phyloP scores from a whole-genome alignment of 1,284 basidiomycete species.

The Boletus mariae region DNA sequence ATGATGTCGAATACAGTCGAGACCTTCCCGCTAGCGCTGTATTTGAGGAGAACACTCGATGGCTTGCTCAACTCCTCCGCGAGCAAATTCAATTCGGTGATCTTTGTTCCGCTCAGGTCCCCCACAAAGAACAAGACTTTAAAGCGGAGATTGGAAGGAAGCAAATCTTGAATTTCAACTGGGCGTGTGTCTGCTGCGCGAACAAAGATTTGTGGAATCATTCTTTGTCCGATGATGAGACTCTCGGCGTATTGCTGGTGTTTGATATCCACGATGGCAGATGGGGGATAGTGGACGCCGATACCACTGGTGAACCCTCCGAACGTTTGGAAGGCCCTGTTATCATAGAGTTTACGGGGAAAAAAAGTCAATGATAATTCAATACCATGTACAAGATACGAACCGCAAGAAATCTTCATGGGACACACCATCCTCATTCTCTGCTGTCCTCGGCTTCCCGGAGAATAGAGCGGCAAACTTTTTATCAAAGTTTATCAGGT shows the following conservation, averaged over 20 bases:
- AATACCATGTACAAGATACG: slow-evolving; percentile 12
- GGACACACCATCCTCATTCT: slow-evolving; percentile 58
- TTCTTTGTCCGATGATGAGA: slow-evolving; percentile 56
- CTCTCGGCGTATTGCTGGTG: slow-evolving; percentile 43
- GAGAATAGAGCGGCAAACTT: slow-evolving; percentile 74
- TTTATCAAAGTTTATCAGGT: slow-evolving; percentile 80
- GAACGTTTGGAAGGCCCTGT: slow-evolving; percentile 56
- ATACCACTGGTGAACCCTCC: slow-evolving; percentile 62
- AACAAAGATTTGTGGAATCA: slow-evolving; percentile 56
- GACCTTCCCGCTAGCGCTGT: slow-evolving; percentile 28
- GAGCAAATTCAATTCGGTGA: slow-evolving; percentile 38
- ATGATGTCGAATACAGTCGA: slow-evolving; percentile 51
- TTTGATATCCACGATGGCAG: slow-evolving; percentile 43
- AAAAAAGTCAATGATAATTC: not conserved
- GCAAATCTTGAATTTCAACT: slow-evolving; percentile 64
- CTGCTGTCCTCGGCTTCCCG: slow-evolving; percentile 61
- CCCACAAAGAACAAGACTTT: slow-evolving; percentile 71
- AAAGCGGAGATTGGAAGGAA: slow-evolving; percentile 70
- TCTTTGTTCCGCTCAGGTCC: slow-evolving; percentile 42
- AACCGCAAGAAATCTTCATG: slow-evolving; percentile 64
- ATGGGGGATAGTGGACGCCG: slow-evolving; percentile 59
- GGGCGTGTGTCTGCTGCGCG: slow-evolving; percentile 63
- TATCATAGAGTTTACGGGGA: not conserved
- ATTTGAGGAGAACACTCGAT: slow-evolving; percentile 39
- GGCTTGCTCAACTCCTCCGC: slow-evolving; percentile 42